A percentile compares a stretch with the other conserved stretches of the same genome.
Evolutionary conservation across 75 land plant genomes (phyloP).

Genomic region (Pinus albicaulis): DNA sequence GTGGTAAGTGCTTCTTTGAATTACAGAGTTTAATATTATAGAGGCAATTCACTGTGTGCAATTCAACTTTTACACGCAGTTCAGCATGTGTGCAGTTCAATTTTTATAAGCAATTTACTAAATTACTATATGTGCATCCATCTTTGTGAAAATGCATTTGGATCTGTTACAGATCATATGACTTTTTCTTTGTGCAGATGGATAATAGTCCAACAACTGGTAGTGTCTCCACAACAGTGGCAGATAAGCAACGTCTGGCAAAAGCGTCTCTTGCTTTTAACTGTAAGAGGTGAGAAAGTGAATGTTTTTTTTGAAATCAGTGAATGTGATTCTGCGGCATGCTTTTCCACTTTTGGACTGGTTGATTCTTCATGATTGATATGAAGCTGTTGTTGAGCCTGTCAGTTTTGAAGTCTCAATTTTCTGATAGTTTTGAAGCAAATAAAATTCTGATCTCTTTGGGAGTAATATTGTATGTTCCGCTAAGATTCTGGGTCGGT

Average conservation of each 20-base stretch:
- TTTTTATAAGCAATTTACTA: too few relatives aligned
- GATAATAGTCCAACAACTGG: slow-evolving; percentile 93
- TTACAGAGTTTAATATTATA: too few relatives aligned
- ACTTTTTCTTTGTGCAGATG: slow-evolving; percentile 46
- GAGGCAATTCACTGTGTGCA: too few relatives aligned
- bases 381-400: not conserved
- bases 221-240: slow-evolving; percentile 68
- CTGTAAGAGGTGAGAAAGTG: slow-evolving; percentile 71
- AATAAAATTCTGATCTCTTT: too few relatives aligned
- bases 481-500: too few relatives aligned
- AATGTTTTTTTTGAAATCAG: slow-evolving; percentile 1
- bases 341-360: not conserved
- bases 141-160: not conserved
- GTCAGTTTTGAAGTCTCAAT: not conserved
- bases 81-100: too few relatives aligned
- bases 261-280: slow-evolving; percentile 84
- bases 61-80: too few relatives aligned
- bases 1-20: too few relatives aligned
- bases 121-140: too few relatives aligned
- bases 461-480: too few relatives aligned
- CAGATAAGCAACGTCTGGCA: slow-evolving; percentile 76
- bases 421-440: not conserved
- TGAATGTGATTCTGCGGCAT: not conserved
- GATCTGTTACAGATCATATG: not conserved
- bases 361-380: not conserved